Evolutionary conservation across 768 basidiomycete species (phyloP).

Genomic region (Tubosaeta sp.): DNA sequence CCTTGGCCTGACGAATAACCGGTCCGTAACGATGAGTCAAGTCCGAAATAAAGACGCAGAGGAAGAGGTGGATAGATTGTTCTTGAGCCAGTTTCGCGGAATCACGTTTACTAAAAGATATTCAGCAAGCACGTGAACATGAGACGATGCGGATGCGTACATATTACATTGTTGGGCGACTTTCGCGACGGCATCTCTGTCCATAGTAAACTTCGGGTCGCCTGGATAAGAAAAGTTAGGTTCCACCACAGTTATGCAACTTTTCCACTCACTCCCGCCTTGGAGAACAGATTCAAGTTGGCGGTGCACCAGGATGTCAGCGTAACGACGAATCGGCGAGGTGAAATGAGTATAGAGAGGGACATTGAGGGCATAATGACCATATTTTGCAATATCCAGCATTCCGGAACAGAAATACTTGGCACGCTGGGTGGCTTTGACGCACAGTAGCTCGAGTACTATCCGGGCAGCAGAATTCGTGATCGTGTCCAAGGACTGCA

Average conservation of each 20-base stretch:
- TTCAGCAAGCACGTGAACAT: slow-evolving; percentile 3
- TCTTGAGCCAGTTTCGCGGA: slow-evolving; percentile 91
- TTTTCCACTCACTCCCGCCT: slow-evolving; percentile 49
- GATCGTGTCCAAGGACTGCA: slow-evolving; percentile 78
- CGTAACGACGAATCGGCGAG: slow-evolving; percentile 89
- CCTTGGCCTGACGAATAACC: slow-evolving; percentile 91
- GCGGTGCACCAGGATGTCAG: slow-evolving; percentile 93
- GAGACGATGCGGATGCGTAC: slow-evolving; percentile 40
- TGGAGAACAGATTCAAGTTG: slow-evolving; percentile 89
- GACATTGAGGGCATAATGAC: slow-evolving; percentile 84
- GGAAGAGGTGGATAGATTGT: slow-evolving; percentile 92
- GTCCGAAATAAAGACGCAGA: slow-evolving; percentile 92
- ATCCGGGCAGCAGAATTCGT: slow-evolving; percentile 67
- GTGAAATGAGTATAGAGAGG: slow-evolving; percentile 95
- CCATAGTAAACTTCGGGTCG: slow-evolving; percentile 95
- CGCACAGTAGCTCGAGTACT: slow-evolving; percentile 78
- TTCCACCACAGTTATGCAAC: neutral
- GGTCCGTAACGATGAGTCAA: slow-evolving; percentile 94
- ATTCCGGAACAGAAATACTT: slow-evolving; percentile 99
- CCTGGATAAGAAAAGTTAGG: slow-evolving; percentile 25
- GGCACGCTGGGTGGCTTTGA: slow-evolving; percentile 91
- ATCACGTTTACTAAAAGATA: slow-evolving; percentile 68
- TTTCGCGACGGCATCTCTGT: slow-evolving; percentile 96
- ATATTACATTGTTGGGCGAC: slow-evolving; percentile 98
- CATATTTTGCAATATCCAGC: slow-evolving; percentile 98